phyloP scores from a whole-genome alignment of 2,329 filamentous ascomycete genomes.

The Fusarium sp. region DNA sequence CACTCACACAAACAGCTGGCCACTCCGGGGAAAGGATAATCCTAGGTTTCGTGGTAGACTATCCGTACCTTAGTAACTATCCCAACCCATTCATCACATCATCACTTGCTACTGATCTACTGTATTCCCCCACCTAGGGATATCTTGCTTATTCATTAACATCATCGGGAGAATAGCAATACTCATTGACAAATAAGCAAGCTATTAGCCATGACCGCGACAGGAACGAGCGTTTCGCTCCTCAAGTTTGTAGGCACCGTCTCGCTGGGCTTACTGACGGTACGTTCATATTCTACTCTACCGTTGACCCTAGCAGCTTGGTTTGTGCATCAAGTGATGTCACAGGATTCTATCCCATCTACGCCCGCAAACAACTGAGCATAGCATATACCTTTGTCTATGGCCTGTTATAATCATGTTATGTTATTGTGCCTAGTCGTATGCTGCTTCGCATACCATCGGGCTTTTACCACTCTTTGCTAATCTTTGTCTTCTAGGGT shows the following conservation, averaged over 20 bases:
- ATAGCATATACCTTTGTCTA: neutral
- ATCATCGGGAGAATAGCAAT: neutral
- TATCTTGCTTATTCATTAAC: neutral
- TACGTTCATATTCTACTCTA: conserved; percentile 55
- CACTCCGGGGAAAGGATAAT: neutral
- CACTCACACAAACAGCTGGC: neutral
- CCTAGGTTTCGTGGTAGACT: neutral
- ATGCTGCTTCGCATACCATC: neutral
- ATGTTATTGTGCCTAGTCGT: neutral
- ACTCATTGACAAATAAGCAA: neutral
- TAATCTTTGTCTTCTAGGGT: conserved; percentile 65
- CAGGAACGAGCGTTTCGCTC: conserved; percentile 74
- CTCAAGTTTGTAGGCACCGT: conserved; percentile 94
- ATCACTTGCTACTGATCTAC: conserved; percentile 5
- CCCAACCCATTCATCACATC: conserved; percentile 19
- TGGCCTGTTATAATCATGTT: neutral
- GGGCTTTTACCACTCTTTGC: conserved; percentile 2
- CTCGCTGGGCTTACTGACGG: conserved; percentile 86
- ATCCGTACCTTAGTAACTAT: neutral
- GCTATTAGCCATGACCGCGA: conserved; percentile 64
- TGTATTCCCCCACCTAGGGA: neutral
- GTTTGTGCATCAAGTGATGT: conserved; percentile 24
- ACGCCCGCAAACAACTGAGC: neutral
- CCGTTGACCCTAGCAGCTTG: neutral
- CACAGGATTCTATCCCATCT: neutral